Conservation (phyloP, 2,329 filamentous ascomycete species). For the Pseudophaeomoniella oleicola region DNA sequence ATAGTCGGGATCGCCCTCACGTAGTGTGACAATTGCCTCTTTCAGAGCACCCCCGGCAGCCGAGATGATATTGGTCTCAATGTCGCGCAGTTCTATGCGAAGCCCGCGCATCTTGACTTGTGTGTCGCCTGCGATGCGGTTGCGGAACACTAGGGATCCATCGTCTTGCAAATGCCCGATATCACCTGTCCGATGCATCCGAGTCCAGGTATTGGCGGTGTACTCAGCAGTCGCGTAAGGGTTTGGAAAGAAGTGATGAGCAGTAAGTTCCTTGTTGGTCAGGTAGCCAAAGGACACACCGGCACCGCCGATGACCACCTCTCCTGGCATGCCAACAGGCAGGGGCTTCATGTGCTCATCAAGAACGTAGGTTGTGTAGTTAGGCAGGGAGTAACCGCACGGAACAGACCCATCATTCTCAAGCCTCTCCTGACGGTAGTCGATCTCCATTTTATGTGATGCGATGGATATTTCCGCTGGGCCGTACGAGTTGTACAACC, state of each 20-base stretch:
- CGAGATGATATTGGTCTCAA: constrained; percentile 20
- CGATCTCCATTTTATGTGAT: constrained; percentile 11
- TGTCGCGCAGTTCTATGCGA: constrained; percentile 32
- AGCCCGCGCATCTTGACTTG: constrained; percentile 18
- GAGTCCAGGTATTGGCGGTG: constrained; percentile 6
- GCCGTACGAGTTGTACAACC: constrained; percentile 16
- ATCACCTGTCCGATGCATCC: constrained; percentile 16
- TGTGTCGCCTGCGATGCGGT: constrained; percentile 16
- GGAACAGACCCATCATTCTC: constrained; percentile 10
- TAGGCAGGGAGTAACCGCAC: constrained; percentile 17
- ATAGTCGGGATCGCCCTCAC: constrained; percentile 9
- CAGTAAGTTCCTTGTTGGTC: constrained; percentile 10
- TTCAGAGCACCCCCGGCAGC: constrained; percentile 12
- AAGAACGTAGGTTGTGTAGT: constrained; percentile 25
- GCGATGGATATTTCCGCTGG: constrained; percentile 16
- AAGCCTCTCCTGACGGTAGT: constrained; percentile 12
- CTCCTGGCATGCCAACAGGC: constrained; percentile 26
- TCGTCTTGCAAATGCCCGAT: constrained; percentile 14
- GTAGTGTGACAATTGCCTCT: constrained; percentile 14
- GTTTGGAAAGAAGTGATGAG: constrained; percentile 12
- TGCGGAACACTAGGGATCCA: constrained; percentile 13
- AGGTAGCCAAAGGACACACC: constrained; percentile 17
- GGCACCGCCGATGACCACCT: constrained; percentile 25
- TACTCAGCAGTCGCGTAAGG: constrained; percentile 7
- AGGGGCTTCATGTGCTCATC: constrained; percentile 22